phyloP scores from a whole-genome alignment of 768 basidiomycete species.

The Lentinula detonsa region DNA sequence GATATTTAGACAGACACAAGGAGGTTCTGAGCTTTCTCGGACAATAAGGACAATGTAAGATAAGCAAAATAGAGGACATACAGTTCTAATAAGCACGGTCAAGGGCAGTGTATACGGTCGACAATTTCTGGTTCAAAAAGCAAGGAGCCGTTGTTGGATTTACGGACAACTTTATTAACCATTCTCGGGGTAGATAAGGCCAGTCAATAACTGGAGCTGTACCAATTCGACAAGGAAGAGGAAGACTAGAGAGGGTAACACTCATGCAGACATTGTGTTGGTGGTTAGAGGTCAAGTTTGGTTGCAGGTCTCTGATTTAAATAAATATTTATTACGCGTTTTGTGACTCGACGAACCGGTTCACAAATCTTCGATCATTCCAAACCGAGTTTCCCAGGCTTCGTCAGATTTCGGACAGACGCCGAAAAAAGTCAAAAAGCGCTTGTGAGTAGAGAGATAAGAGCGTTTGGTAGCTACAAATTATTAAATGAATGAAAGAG shows the following conservation, averaged over 20 bases:
- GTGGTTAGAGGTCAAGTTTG: constrained; percentile 1
- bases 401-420: background rate
- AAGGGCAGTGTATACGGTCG: constrained; percentile 70
- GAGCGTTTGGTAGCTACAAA: background rate
- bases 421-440: background rate
- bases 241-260: constrained; percentile 12
- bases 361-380: constrained; percentile 4
- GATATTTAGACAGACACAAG: constrained; percentile 9
- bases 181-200: constrained; percentile 46
- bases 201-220: constrained; percentile 4
- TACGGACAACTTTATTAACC: constrained; percentile 80
- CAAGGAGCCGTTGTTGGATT: constrained; percentile 80
- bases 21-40: background rate
- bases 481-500: background rate
- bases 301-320: background rate
- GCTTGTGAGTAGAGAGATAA: background rate
- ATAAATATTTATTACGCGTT: background rate
- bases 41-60: background rate
- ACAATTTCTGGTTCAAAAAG: constrained; percentile 85
- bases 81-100: constrained; percentile 19
- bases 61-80: constrained; percentile 13
- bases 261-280: constrained; percentile 9
- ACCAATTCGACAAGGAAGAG: constrained; percentile 1
- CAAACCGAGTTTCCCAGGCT: background rate
- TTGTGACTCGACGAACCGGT: constrained; percentile 4